A percentile compares a stretch with the other conserved stretches of the same genome.
These are phyloP conservation scores for Liquidambar formosana DNA, from an alignment of 164 flowering plant genomes.

Conservation along the genomic window DNA sequence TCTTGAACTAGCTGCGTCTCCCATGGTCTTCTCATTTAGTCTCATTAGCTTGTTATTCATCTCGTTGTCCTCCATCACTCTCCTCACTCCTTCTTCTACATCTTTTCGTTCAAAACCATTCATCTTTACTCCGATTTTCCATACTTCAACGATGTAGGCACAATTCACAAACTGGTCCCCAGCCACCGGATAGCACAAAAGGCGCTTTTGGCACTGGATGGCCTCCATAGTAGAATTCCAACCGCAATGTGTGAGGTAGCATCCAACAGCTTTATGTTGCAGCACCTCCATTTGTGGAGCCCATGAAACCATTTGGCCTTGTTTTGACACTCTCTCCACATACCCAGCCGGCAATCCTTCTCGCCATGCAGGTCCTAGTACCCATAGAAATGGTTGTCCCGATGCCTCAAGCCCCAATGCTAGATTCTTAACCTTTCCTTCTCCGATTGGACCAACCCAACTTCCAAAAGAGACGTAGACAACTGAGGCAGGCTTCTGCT, in stretches of 20 bases:
- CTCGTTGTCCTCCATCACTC: constrained; percentile 36
- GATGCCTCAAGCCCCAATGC: constrained; percentile 57
- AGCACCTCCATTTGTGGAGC: constrained; percentile 76
- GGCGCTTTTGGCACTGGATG: constrained; percentile 41
- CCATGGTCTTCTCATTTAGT: constrained; percentile 40
- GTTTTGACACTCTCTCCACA: constrained; percentile 32
- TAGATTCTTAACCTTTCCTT: constrained; percentile 35
- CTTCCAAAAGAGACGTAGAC: constrained; percentile 81
- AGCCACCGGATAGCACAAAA: constrained; percentile 72
- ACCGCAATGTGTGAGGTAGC: constrained; percentile 78
- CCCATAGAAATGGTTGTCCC: constrained; percentile 69
- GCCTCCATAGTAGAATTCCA: constrained; percentile 92
- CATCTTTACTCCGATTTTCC: constrained; percentile 60
- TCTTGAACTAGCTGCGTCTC: constrained; percentile 36
- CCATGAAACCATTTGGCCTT: constrained; percentile 68
- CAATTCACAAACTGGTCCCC: constrained; percentile 83
- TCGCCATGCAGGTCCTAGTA: constrained; percentile 44
- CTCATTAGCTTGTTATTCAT: constrained; percentile 38
- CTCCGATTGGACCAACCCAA: constrained; percentile 71
- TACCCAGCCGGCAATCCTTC: constrained; percentile 55
- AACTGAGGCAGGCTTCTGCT: constrained; percentile 45
- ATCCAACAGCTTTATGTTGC: constrained; percentile 53
- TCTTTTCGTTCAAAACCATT: constrained; percentile 35
- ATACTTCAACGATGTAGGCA: constrained; percentile 49
- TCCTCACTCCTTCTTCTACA: constrained; percentile 40